Base-by-base conservation (phyloP, 495 filamentous ascomycete species). In the Talaromyces ruber region DNA sequence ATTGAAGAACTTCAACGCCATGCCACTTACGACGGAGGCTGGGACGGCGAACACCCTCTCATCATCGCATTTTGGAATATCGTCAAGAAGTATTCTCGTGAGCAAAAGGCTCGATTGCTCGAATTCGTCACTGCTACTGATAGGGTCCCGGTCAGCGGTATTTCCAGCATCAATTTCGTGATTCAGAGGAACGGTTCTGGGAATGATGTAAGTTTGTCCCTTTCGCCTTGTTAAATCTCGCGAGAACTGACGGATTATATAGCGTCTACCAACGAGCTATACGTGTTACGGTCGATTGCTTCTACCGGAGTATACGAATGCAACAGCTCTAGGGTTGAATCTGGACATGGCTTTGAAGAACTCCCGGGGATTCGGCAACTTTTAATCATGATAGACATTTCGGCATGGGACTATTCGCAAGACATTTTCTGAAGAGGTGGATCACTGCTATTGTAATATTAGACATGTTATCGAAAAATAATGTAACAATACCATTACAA, bases 81-180 rank as follows among this genome's bases (percentile, higher is more conserved):
- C 8, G 86, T 93, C 6, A 82, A 80, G 60, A 65, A 70, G 7
- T 96, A 86, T 69, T 78, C 86, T 3, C 65, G 68, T 32, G 77
- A 87, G n/a, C 80, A 81, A 54, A 84, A 86, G 76, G 86, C 87
- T 67, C 80, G 84, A 32, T 76, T 98, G 54, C 78, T 98, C 60
- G 92, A 97, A 70, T 98, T 98, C 65, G 93, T 98, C 24, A 98
- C 94, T 24, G 92, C 92, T 4, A 93, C 87, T 71, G 92, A 96
- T 71, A 84, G 94, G 8, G 80, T 98, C 6, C 94, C 94, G 0
- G 89, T 96, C 1, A 90, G 88, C 39, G 93, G 93, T 11, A 82
- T 90, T 63, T 79, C 81, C 63, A 90, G 86, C 63, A 77, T 97
- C 53, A 84, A 86, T 74, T 98, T 98, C 71, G 82, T 87, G 32